phyloP scores from a whole-genome alignment of 495 filamentous ascomycete genomes.

The Xanthoparmelia taractica region DNA sequence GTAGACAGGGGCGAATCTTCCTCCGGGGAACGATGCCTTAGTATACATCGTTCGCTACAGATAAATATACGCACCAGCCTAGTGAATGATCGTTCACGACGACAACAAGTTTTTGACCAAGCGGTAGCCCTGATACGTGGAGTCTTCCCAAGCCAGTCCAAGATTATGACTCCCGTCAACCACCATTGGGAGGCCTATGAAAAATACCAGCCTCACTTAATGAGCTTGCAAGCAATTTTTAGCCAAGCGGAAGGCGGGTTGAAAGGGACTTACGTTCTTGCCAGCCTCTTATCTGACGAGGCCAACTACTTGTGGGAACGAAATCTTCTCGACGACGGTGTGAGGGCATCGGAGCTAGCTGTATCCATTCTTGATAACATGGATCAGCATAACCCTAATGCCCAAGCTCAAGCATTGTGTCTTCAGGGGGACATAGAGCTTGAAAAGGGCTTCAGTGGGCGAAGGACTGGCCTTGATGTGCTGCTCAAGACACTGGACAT shows the following conservation, averaged over 20 bases:
- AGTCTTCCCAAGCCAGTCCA: background rate
- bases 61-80: background rate
- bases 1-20: background rate
- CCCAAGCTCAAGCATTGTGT: background rate
- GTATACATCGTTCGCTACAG: constrained; percentile 4
- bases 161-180: background rate
- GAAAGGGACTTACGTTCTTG: background rate
- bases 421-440: background rate
- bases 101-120: background rate
- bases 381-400: background rate
- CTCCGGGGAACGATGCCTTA: background rate
- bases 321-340: background rate
- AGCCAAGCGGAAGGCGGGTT: background rate
- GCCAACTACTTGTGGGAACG: constrained; percentile 3
- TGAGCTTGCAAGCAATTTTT: constrained; percentile 4
- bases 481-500: background rate
- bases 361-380: background rate
- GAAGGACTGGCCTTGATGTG: background rate
- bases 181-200: background rate
- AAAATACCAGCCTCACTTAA: background rate
- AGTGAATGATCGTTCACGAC: background rate
- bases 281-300: background rate
- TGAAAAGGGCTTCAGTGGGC: constrained; percentile 2
- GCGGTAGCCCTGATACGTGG: background rate
- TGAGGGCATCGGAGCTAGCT: background rate